These are phyloP conservation scores for Heliocybe sulcata DNA, from an alignment of 1,284 basidiomycete genomes.

Conservation along the genomic window DNA sequence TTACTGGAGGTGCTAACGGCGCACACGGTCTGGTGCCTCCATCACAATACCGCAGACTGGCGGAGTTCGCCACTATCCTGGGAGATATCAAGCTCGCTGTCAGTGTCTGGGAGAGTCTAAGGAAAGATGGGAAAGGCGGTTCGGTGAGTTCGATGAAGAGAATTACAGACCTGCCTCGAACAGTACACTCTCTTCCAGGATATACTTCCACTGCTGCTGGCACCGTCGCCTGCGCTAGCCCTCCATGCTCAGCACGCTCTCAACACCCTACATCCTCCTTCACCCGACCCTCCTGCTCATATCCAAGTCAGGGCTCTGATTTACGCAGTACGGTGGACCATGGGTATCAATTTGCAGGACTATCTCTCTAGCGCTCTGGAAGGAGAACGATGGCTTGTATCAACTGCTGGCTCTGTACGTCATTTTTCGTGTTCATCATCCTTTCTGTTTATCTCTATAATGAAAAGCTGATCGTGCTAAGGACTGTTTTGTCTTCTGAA, in stretches of 20 bases:
- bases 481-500: constrained; percentile 23
- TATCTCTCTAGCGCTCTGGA: constrained; percentile 50
- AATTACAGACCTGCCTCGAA: not conserved
- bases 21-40: constrained; percentile 25
- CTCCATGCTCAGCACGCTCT: constrained; percentile 59
- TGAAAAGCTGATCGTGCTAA: not conserved
- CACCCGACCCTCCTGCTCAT: constrained; percentile 45
- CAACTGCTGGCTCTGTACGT: constrained; percentile 72
- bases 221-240: constrained; percentile 53
- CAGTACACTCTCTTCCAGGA: constrained; percentile 37
- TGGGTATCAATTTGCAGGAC: constrained; percentile 48
- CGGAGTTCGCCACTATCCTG: constrained; percentile 92
- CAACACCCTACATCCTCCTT: constrained; percentile 29
- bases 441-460: not conserved
- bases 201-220: constrained; percentile 60
- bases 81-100: constrained; percentile 86
- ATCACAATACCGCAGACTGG: constrained; percentile 77
- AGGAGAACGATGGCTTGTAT: constrained; percentile 76
- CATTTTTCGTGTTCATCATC: constrained; percentile 4
- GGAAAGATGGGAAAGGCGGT: constrained; percentile 75
- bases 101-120: constrained; percentile 78
- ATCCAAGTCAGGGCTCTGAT: constrained; percentile 57
- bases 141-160: constrained; percentile 41
- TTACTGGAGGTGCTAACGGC: not conserved
- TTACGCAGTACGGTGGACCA: constrained; percentile 70